Evolutionary conservation across 2,329 filamentous ascomycete genomes (phyloP).

Genomic region (Pochonia chlamydosporia): DNA sequence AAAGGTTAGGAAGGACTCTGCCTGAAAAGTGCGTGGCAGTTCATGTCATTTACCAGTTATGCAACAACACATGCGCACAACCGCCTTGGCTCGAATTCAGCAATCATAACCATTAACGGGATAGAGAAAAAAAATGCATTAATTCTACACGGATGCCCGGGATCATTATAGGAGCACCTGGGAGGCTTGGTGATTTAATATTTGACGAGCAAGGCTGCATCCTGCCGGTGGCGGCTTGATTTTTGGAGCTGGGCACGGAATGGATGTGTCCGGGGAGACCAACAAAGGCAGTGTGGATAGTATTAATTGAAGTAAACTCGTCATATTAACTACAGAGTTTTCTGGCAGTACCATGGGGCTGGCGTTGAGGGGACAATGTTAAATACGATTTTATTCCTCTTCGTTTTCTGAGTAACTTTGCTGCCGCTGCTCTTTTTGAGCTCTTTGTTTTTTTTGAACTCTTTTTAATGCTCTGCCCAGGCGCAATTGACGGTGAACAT

Average conservation of each 20-base stretch:
- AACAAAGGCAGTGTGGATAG: background rate
- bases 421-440: background rate
- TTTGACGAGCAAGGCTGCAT: background rate
- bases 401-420: background rate
- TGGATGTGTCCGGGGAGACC: background rate
- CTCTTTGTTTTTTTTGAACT: too few relatives aligned
- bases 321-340: background rate
- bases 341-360: background rate
- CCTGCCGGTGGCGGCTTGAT: background rate
- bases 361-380: background rate
- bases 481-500: too few relatives aligned
- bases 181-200: background rate
- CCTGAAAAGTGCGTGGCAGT: background rate
- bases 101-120: background rate
- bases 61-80: background rate
- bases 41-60: background rate
- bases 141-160: background rate
- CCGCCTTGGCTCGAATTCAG: background rate
- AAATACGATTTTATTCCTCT: background rate
- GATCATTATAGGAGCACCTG: too few relatives aligned
- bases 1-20: slow-evolving; percentile 17
- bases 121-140: background rate
- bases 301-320: background rate
- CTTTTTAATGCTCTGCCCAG: too few relatives aligned
- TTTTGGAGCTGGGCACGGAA: background rate